Base-by-base conservation (phyloP, 805 yeast genomes). In the Pichia deserticola region DNA sequence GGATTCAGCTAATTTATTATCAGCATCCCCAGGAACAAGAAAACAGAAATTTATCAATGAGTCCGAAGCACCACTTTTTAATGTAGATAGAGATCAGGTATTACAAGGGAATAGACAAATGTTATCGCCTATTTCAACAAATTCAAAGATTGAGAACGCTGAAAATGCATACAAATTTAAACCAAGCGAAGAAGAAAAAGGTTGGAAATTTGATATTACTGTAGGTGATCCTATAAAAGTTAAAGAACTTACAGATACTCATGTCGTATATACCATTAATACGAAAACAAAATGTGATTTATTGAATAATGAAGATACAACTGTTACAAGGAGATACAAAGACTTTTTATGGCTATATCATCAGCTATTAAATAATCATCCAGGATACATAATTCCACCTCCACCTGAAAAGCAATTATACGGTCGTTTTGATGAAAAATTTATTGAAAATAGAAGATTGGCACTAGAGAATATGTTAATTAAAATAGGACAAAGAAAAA, bases 311-410 rank as follows among this genome's bases (percentile, higher is more conserved):
- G 61, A 68, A 9, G 81, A 76, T 44, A 68, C 74, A 0, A 68
- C 73, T 10, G 97, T 90, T 0, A 78, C 88, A 5, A 75, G 99
- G 62, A 76, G 99, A 56, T 93, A 92, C 66, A 79, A 83, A 47
- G 99, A 93, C 65, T 92, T 93, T 67, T 72, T 96, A 53, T 92
- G 98, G 98, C 73, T 93, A 11, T 92, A 89, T 65, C 88, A 87
- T 56, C 96, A 90, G 58, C 71, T 93, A 29, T 86, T 86, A 60
- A 78, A 79, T 59, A 87, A 84, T 57, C 89, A 93, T 61, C 95
- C 96, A 36, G 99, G 99, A 0, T 74, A 76, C 51, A 82, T 93
- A 36, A 82, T 93, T 28, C 98, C 99, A 1, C 96, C 98, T 1
- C 97, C 98, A 5, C 90, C 97, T 0, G 95, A 87, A 52, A 95